phyloP scores from a whole-genome alignment of 2,329 filamentous ascomycete genomes.

The Lecanicillium sp. region DNA sequence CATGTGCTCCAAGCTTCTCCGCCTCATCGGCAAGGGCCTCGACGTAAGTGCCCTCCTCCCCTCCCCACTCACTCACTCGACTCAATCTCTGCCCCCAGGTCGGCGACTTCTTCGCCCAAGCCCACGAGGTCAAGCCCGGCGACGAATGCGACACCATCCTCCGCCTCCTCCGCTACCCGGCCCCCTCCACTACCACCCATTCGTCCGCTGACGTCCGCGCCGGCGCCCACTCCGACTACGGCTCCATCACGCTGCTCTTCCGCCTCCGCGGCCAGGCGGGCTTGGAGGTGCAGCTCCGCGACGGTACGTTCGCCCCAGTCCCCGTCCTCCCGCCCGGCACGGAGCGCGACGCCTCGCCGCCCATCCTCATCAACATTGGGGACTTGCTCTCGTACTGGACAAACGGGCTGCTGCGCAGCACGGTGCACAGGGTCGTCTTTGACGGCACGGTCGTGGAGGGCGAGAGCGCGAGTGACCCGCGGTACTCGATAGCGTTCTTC shows the following conservation, averaged over 20 bases:
- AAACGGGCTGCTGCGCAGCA: conserved; percentile 76
- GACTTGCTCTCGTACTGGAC: conserved; percentile 80
- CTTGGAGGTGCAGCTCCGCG: conserved; percentile 67
- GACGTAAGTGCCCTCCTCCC: conserved; percentile 41
- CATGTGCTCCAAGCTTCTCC: conserved; percentile 67
- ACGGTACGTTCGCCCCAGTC: conserved; percentile 54
- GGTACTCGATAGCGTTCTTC: conserved; percentile 65
- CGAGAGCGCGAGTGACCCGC: conserved; percentile 44
- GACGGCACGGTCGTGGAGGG: conserved; percentile 29
- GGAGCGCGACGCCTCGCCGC: conserved; percentile 54
- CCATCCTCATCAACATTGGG: conserved; percentile 74
- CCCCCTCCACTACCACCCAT: conserved; percentile 38
- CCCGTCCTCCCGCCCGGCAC: conserved; percentile 59
- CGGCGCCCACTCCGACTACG: conserved; percentile 88
- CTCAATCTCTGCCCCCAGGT: conserved; percentile 26
- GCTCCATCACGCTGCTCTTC: conserved; percentile 69
- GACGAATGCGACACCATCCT: conserved; percentile 52
- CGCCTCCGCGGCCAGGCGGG: conserved; percentile 79
- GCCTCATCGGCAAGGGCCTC: conserved; percentile 73
- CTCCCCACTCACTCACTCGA: conserved; percentile 6
- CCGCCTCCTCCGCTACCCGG: conserved; percentile 68
- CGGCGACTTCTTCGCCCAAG: conserved; percentile 47
- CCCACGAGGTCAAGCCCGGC: conserved; percentile 40
- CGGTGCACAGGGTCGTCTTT: conserved; percentile 84
- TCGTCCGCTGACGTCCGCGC: conserved; percentile 64